These are phyloP conservation scores for Nemania sp. DNA, from an alignment of 2,329 filamentous ascomycete species.

Conservation along the genomic window DNA sequence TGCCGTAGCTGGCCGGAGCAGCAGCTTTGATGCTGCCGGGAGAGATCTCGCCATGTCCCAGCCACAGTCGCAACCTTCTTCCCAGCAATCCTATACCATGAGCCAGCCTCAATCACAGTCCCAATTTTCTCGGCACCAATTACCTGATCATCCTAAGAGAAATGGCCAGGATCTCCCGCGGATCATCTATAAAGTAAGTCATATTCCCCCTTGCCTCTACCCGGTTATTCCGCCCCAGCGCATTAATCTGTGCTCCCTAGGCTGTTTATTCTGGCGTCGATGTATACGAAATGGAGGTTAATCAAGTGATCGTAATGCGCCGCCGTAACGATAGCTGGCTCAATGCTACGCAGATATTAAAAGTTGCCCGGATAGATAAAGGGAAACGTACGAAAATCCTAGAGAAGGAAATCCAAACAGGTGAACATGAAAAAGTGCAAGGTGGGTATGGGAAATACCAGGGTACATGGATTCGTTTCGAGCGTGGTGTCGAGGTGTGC, in stretches of 20 bases:
- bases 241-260: slow-evolving; percentile 52
- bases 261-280: slow-evolving; percentile 95
- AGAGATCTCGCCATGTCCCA: slow-evolving; percentile 59
- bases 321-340: slow-evolving; percentile 94
- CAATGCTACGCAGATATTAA: slow-evolving; percentile 98
- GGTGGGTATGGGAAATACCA: slow-evolving; percentile 99
- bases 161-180: slow-evolving; percentile 59
- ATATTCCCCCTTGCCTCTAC: neutral
- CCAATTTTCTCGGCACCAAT: slow-evolving; percentile 59
- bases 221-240: slow-evolving; percentile 21
- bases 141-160: slow-evolving; percentile 54
- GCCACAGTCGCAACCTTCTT: slow-evolving; percentile 57
- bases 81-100: slow-evolving; percentile 69
- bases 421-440: slow-evolving; percentile 98
- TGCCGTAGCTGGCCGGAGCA: slow-evolving; percentile 31
- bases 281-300: slow-evolving; percentile 99
- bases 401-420: slow-evolving; percentile 96
- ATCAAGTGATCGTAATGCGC: slow-evolving; percentile 93
- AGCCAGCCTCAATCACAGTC: slow-evolving; percentile 57
- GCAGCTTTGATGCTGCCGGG: slow-evolving; percentile 44
- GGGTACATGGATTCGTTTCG: slow-evolving; percentile 97
- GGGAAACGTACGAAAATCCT: slow-evolving; percentile 97
- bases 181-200: slow-evolving; percentile 69
- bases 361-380: slow-evolving; percentile 97
- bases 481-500: slow-evolving; percentile 91